phyloP scores from a whole-genome alignment of 2,329 filamentous ascomycete species.

The Diaporthe batatas region DNA sequence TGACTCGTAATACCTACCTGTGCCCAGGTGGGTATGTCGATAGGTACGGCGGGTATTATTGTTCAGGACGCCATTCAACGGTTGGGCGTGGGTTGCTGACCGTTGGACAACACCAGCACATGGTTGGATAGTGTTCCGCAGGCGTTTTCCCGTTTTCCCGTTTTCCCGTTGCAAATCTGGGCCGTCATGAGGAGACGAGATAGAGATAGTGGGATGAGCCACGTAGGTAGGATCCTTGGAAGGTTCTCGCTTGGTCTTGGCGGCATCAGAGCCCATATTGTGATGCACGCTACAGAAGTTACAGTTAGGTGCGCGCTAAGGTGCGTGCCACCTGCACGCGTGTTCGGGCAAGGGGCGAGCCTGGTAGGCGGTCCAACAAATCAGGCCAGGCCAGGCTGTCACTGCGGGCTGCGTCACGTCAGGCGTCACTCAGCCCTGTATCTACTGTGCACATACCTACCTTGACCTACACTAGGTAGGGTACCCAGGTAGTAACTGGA shows the following conservation, averaged over 20 bases:
- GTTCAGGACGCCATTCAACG: not conserved
- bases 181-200: not conserved
- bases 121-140: too few relatives aligned
- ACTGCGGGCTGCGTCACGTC: slow-evolving; percentile 12
- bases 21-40: too few relatives aligned
- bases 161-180: too few relatives aligned
- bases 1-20: not conserved
- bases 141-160: too few relatives aligned
- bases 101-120: not conserved
- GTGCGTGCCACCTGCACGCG: not conserved
- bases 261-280: slow-evolving; percentile 6
- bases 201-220: not conserved
- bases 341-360: not conserved
- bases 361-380: not conserved
- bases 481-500: slow-evolving; percentile 6
- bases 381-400: not conserved
- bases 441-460: not conserved
- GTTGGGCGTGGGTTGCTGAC: not conserved
- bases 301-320: not conserved
- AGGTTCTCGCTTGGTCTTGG: slow-evolving; percentile 27
- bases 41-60: too few relatives aligned
- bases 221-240: slow-evolving; percentile 19
- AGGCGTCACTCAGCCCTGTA: slow-evolving; percentile 33
- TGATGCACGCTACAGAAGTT: not conserved
- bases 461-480: too few relatives aligned